Percentiles rank a stretch among this genome's conserved stretches.
Evolutionary conservation across 371 early-diverging fungal species (phyloP).

Genomic region (Actinomortierella wolfii): DNA sequence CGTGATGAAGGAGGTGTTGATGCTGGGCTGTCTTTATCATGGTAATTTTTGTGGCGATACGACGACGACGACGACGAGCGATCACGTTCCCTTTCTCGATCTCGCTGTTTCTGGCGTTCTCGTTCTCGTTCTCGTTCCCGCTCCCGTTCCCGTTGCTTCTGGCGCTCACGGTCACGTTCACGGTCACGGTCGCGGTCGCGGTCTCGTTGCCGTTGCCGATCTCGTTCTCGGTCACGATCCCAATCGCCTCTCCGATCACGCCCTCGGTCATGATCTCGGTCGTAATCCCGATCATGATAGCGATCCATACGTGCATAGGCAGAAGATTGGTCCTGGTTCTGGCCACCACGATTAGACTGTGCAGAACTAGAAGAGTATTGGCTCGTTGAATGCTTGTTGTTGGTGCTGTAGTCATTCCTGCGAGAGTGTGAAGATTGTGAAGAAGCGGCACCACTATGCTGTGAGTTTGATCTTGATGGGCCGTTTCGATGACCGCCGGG

Average conservation of each 20-base stretch:
- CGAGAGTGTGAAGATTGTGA: too few species aligned
- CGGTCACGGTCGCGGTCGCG: too few species aligned
- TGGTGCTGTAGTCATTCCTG: too few species aligned
- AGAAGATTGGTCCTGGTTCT: conserved; percentile 5
- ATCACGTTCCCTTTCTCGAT: not conserved
- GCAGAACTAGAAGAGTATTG: too few species aligned
- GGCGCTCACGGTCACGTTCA: conserved; percentile 12
- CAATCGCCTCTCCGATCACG: conserved; percentile 3
- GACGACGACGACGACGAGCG: not conserved
- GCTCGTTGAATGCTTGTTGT: conserved; percentile 4
- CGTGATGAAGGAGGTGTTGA: conserved; percentile 4
- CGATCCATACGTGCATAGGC: too few species aligned
- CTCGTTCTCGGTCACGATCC: conserved; percentile 1
- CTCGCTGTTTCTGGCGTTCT: not conserved
- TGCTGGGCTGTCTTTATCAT: not conserved
- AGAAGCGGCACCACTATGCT: too few species aligned
- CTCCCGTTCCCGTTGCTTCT: conserved; percentile 5
- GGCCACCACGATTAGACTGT: conserved; percentile 6
- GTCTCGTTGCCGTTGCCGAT: too few species aligned
- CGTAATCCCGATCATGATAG: not conserved
- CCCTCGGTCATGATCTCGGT: not conserved
- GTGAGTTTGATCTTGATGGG: too few species aligned
- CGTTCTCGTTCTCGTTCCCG: not conserved
- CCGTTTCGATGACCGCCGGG: too few species aligned
- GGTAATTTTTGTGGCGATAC: not conserved